Evolutionary conservation across 1,139 yeast species (phyloP).

Genomic region (Kodamaea sp.): DNA sequence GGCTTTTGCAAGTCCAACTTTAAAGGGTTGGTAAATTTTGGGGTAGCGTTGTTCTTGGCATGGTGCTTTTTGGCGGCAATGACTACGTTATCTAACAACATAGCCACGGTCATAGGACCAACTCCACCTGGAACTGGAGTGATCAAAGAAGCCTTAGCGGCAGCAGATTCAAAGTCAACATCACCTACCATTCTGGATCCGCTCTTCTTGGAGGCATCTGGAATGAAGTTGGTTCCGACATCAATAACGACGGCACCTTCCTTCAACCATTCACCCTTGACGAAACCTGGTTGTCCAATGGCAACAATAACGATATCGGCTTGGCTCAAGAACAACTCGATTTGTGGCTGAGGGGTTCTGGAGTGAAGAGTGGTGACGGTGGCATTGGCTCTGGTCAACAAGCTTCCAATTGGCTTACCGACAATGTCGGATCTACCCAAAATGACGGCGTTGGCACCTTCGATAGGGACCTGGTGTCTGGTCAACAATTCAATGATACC

Average conservation of each 20-base stretch:
- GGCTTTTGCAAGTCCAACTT: conserved; percentile 53
- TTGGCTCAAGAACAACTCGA: conserved; percentile 57
- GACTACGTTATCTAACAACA: conserved; percentile 85
- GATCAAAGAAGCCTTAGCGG: conserved; percentile 56
- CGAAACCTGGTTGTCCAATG: conserved; percentile 69
- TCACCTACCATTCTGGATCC: conserved; percentile 80
- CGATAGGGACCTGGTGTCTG: conserved; percentile 58
- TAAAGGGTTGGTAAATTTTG: conserved; percentile 53
- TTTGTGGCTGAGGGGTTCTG: conserved; percentile 56
- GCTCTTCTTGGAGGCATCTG: conserved; percentile 48
- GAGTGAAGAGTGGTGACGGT: conserved; percentile 85
- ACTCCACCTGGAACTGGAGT: conserved; percentile 92
- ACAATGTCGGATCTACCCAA: conserved; percentile 83
- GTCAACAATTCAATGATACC: conserved; percentile 83
- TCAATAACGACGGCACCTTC: conserved; percentile 70
- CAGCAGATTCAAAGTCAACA: conserved; percentile 64
- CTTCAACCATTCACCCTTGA: conserved; percentile 73
- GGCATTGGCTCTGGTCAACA: conserved; percentile 70
- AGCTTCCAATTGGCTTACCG: conserved; percentile 76
- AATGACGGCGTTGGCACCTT: conserved; percentile 79
- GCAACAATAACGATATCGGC: conserved; percentile 82
- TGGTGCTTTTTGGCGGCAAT: conserved; percentile 70
- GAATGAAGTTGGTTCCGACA: conserved; percentile 77
- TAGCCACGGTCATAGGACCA: conserved; percentile 89
- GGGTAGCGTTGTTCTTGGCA: conserved; percentile 44